These are phyloP conservation scores for Xylaria palmicola DNA, from an alignment of 495 filamentous ascomycete genomes.

Conservation along the genomic window DNA sequence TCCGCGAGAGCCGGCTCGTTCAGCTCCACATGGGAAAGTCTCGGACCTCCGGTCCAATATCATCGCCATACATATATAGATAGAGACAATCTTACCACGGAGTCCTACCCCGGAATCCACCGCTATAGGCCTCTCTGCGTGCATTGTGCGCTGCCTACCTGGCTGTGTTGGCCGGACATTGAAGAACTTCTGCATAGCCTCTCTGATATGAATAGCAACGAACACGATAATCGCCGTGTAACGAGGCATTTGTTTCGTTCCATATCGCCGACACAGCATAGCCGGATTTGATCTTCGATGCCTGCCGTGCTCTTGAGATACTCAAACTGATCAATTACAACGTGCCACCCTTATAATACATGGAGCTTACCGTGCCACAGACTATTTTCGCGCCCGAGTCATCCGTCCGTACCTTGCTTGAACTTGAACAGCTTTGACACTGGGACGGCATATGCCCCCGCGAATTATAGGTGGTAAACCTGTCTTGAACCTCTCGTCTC, in stretches of 20 bases:
- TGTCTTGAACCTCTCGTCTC: background rate
- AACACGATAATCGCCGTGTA: background rate
- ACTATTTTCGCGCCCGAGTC: background rate
- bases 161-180: slow-evolving; percentile 5
- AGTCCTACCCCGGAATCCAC: background rate
- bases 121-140: background rate
- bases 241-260: background rate
- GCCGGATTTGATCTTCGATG: background rate
- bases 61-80: background rate
- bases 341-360: background rate
- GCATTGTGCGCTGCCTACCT: background rate
- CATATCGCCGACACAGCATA: background rate
- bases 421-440: background rate
- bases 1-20: background rate
- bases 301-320: background rate
- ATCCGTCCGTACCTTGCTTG: background rate
- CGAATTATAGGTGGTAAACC: background rate
- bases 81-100: background rate
- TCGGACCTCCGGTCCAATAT: slow-evolving; percentile 15
- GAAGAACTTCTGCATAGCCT: slow-evolving; percentile 1
- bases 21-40: slow-evolving; percentile 6
- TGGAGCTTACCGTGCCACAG: background rate
- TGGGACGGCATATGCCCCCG: background rate
- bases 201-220: background rate
- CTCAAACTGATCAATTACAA: no score